Base-by-base conservation (phyloP, 2,329 filamentous ascomycete species). In the Microsporum canis region DNA sequence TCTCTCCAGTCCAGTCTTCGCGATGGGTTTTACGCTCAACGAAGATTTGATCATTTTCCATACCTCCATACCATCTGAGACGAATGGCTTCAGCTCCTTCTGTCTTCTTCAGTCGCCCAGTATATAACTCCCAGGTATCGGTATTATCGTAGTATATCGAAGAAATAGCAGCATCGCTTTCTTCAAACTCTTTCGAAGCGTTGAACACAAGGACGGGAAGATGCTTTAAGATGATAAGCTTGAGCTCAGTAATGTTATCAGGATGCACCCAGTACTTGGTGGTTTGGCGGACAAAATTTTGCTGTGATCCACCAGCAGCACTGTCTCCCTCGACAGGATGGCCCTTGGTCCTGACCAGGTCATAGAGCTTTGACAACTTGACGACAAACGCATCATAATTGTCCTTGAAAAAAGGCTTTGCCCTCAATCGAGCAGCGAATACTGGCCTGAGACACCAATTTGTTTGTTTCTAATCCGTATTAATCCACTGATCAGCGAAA, bases 221-320 rank as follows among this genome's bases (percentile, higher is more conserved):
- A 78, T 99, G 94, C 80, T 99, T 97, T 59, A 99, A 80, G 71
- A 99, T 91, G 71, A 99, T 92, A 73, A 99, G 86, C 79, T 99
- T 99, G 64, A 99, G 77, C 77, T 99, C 94, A 3, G 94, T 97
- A 68, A 99, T 94, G 71, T 99, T 99, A 75, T 97, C 94, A 2
- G 89, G 89, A 71, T 99, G 94, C 53, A 99, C 94, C 94, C 94
- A 99, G 78, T 99, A 99, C 76, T 99, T 99, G 36, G 94, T 99
- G 0, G 94, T 99, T 72, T 97, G 89, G 63, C 94, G 88, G 64
- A 99, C 85, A 71, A 99, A 99, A 79, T 88, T 97, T 71, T 91
- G 92, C 75, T 99, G 94, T 65, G 83, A 84, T 60, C 92, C 94
- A 68, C 94, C 94, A 14, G 94, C 94, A 5, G 91, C 80, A 67